Base-by-base conservation (phyloP, 2,329 filamentous ascomycete genomes). In the Colletotrichum sublineola region DNA sequence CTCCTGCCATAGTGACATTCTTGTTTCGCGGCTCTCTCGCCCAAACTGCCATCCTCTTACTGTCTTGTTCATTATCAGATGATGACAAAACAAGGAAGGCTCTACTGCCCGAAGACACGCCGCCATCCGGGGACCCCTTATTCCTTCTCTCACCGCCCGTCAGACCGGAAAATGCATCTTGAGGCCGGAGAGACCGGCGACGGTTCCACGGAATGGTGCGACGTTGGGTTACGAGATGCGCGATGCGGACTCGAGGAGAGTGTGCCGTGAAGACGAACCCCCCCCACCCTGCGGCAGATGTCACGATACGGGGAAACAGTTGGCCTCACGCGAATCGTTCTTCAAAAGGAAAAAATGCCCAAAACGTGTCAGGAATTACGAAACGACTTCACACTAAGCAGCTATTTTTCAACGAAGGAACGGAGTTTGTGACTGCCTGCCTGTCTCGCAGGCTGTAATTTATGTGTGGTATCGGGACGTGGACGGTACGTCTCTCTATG, bases 381-480 rank as follows among this genome's bases (percentile, higher is more conserved):
- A 24, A n/a, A n/a, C 46, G 33, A 20, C 38, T 24, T 57, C 24
- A 7, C 3, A n/a, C 20, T 24, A 12, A 40, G 20, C 33, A 14
- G 36, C 29, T n/a, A 18, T 31, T 55, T 14, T 7, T 15, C 18
- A 15, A 20, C 29, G 18, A 20, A 20, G 31, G 31, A 33, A 20
- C 8, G 29, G 20, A 15, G 33, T 20, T n/a, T 24, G 55, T 24
- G 4, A 40, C 14, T 36, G 38, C 55, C 20, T 40, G 36, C 20
- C 33, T 6, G 20, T 24, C 55, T 57, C 20, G 55, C 55, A 57
- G 33, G 55, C 20, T 15, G 14, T 15, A n/a, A 24, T 48, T 29
- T 48, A 40, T 48, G 38, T 42, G 44, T 44, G 55, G 64, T 67
- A 58, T 66, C 38, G 50, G 29, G 38, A 44, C 29, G 40, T 58